A percentile compares a stretch with the other conserved stretches of the same genome.
Evolutionary conservation across 129 eudicot species (phyloP).

Genomic region (Artemisia tridentata): DNA sequence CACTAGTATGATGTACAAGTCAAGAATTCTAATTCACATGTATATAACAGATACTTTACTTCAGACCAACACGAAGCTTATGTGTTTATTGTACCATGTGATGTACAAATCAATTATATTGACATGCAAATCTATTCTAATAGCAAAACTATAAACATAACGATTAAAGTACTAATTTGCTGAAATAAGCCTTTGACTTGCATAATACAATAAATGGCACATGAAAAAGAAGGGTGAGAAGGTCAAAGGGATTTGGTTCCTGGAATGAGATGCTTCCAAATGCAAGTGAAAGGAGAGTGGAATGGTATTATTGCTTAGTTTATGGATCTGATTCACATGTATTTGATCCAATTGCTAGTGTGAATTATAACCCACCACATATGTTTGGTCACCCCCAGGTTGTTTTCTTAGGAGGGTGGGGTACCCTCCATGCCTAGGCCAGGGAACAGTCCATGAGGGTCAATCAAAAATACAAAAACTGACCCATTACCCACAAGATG

Average conservation of each 20-base stretch:
- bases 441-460: conserved; percentile 31
- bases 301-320: conserved; percentile 27
- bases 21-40: too few species aligned
- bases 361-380: conserved; percentile 28
- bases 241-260: conserved; percentile 21
- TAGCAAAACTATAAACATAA: too few species aligned
- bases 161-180: not conserved
- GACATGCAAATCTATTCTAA: too few species aligned
- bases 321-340: conserved; percentile 42
- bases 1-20: too few species aligned
- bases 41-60: too few species aligned
- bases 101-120: too few species aligned
- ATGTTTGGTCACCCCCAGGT: conserved; percentile 23
- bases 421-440: conserved; percentile 15
- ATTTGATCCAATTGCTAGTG: conserved; percentile 20
- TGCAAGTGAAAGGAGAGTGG: conserved; percentile 29
- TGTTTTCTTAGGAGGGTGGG: conserved; percentile 21
- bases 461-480: conserved; percentile 14
- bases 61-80: too few species aligned
- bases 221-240: conserved; percentile 22
- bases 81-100: too few species aligned
- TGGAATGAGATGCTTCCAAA: conserved; percentile 12
- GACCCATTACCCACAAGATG: conserved; percentile 5
- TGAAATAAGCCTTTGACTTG: conserved; percentile 17
- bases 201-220: conserved; percentile 1